Percentiles rank a stretch among this genome's conserved stretches.
Evolutionary conservation across 352 stramenopile genomes (phyloP).

Genomic region (Globisporangium echinulatum): DNA sequence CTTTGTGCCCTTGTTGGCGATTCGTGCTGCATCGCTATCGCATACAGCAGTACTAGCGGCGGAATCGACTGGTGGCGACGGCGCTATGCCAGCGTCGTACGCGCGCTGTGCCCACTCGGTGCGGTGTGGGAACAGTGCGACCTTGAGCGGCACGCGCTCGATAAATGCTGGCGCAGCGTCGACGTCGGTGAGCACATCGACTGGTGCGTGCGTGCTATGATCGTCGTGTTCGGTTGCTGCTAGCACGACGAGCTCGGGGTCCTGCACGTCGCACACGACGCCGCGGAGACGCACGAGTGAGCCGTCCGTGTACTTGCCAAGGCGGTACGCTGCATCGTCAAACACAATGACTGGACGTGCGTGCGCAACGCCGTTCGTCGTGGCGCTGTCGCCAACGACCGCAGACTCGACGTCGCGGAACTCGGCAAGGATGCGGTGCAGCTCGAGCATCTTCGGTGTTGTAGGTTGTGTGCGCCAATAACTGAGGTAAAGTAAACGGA

Average conservation of each 20-base stretch:
- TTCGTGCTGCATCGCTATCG: too few species aligned
- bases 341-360: conserved; percentile 29
- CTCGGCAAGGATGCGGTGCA: conserved; percentile 9
- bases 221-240: conserved; percentile 3
- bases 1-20: conserved; percentile 28
- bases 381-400: background rate
- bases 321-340: conserved; percentile 32
- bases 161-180: conserved; percentile 28
- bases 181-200: conserved; percentile 2
- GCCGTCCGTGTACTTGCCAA: conserved; percentile 48
- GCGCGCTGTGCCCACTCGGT: conserved; percentile 42
- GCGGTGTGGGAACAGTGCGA: conserved; percentile 51
- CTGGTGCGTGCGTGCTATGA: background rate
- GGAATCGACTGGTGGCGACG: background rate
- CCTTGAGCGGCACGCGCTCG: conserved; percentile 55
- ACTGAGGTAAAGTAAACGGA: too few species aligned
- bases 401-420: conserved; percentile 7
- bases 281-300: conserved; percentile 57
- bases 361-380: background rate
- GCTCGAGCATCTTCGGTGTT: conserved; percentile 9
- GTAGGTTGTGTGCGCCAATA: too few species aligned
- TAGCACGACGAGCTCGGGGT: conserved; percentile 63
- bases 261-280: conserved; percentile 63
- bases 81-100: conserved; percentile 15
- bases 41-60: background rate